phyloP scores from a whole-genome alignment of 257 asterid genomes.

The Solanum ahanhuiri region DNA sequence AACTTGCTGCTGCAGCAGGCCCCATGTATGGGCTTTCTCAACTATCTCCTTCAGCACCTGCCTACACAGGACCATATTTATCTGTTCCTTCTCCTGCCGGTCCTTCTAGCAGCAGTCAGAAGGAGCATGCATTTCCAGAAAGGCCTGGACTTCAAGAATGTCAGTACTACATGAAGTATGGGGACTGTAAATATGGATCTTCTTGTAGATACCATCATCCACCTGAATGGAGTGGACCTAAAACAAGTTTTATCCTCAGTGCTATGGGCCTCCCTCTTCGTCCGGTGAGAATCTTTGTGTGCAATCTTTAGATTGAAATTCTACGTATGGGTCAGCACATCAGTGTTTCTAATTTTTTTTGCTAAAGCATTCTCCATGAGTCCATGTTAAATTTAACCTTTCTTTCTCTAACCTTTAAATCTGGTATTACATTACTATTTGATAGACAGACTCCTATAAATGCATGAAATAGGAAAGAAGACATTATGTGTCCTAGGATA shows the following conservation, averaged over 20 bases:
- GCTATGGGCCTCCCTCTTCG: conserved; percentile 87
- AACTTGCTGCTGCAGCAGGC: conserved; percentile 46
- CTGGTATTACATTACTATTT: not conserved
- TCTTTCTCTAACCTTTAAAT: not conserved
- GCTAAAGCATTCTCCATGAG: not conserved
- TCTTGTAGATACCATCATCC: conserved; percentile 95
- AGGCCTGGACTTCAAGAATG: conserved; percentile 92
- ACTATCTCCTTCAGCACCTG: conserved; percentile 71
- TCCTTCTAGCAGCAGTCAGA: conserved; percentile 54
- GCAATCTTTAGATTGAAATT: not conserved
- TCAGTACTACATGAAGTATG: conserved; percentile 69
- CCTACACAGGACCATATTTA: conserved; percentile 61
- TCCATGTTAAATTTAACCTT: not conserved
- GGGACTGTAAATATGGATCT: conserved; percentile 79
- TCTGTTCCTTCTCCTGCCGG: conserved; percentile 51
- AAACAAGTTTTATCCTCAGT: conserved; percentile 50
- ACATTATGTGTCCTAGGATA: not conserved
- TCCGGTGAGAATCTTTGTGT: conserved; percentile 43
- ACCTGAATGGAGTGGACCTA: conserved; percentile 47
- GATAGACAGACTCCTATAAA: not conserved
- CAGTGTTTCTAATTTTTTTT: not conserved
- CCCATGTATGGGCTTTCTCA: conserved; percentile 57
- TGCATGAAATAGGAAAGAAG: not conserved
- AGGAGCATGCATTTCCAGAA: conserved; percentile 58
- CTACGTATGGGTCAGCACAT: not conserved